Evolutionary conservation across 1,284 basidiomycete genomes (phyloP), one percentile per base, ranked within the genome.

Genomic region (Melampsora americana): DNA sequence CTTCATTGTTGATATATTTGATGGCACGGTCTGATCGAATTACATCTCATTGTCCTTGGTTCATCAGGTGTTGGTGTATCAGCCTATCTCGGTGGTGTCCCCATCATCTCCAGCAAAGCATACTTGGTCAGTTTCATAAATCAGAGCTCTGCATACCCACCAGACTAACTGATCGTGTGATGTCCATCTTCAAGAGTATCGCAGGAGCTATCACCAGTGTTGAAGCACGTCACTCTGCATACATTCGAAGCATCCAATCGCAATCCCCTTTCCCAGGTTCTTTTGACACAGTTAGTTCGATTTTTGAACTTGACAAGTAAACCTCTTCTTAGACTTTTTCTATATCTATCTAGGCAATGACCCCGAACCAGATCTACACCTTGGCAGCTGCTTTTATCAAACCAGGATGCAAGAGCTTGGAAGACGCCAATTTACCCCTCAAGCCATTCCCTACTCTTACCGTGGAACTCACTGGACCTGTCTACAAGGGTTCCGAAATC

Each of bases 121-220:
- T 53, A 20, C n/a, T 18, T 42, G 30, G 32, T n/a, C 12, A 5
- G 70, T 77, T 9, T 35, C 5, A 9, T 35, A 9, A 3, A 35
- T 44, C 35, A 42, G 6, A n/a, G 5, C 16, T 26, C 46, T 32
- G 1, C 60, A 12, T 62, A 26, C 62, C 48, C 1, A 18, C 23
- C 30, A 26, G n/a, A 26, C 23, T 32, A 3, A 4, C n/a, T 61
- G 26, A 20, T 18, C 16, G 11, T 18, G 16, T 16, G 14, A 3
- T 61, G 6, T 18, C 18, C 26, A 18, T 18, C 5, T 32, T 32
- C 26, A 3, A 61, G 78, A 84, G 84, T 6, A 83, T 84, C 20
- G 83, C 84, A 3, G 83, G 68, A 12, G 77, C 82, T 61, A 82
- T 84, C 77, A 77, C 83, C 23, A 80, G 82, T 14, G 80, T 81